phyloP scores from a whole-genome alignment of 2,329 filamentous ascomycete species.

The Nemania sp. region DNA sequence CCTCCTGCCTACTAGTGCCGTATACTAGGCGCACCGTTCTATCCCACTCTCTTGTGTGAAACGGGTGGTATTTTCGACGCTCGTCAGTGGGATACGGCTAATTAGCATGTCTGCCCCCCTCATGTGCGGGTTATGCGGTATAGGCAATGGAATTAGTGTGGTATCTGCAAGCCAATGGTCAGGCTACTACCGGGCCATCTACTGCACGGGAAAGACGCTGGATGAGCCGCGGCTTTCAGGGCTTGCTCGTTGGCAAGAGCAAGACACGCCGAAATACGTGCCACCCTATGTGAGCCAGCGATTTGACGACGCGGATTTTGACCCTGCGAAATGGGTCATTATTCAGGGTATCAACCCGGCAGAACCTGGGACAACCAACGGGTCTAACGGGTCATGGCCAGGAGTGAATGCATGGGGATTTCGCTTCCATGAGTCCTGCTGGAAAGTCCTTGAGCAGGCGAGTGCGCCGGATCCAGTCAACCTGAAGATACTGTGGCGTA shows the following conservation, averaged over 20 bases:
- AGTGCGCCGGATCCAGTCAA: conserved; percentile 26
- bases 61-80: too few relatives aligned
- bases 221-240: conserved; percentile 30
- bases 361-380: conserved; percentile 12
- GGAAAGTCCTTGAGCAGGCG: conserved; percentile 33
- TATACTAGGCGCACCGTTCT: too few relatives aligned
- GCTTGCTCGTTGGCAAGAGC: conserved; percentile 25
- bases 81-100: background rate
- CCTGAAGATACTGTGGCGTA: conserved; percentile 32
- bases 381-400: too few relatives aligned
- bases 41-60: too few relatives aligned
- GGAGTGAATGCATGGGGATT: conserved; percentile 34
- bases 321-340: conserved; percentile 21
- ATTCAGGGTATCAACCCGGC: conserved; percentile 29
- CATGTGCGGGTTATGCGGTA: conserved; percentile 32
- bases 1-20: too few relatives aligned
- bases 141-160: conserved; percentile 14
- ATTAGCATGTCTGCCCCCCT: background rate
- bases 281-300: conserved; percentile 29
- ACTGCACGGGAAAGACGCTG: conserved; percentile 25
- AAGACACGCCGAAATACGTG: conserved; percentile 18
- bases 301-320: conserved; percentile 25
- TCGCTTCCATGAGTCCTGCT: conserved; percentile 36
- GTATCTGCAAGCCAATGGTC: conserved; percentile 25
- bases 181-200: conserved; percentile 31